Conservation (phyloP, 169 alveolate genomes). For the Plasmodium coatneyi region DNA sequence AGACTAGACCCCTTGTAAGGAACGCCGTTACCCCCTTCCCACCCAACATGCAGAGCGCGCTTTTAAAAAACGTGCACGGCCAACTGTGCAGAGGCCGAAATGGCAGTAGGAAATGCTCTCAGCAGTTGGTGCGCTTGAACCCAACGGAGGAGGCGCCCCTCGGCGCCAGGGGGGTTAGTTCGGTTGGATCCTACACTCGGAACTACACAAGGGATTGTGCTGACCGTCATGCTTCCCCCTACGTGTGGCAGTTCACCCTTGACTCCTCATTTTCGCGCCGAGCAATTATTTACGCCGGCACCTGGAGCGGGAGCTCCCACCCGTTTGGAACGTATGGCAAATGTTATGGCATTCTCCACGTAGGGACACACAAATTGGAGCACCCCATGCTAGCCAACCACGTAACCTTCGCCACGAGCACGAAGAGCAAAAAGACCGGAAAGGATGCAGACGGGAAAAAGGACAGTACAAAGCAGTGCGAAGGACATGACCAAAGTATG, state of each 20-base stretch:
- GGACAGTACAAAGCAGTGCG: neutral
- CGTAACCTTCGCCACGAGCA: neutral
- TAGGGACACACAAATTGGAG: neutral
- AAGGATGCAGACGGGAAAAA: neutral
- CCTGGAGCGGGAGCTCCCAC: neutral
- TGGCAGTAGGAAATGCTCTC: neutral
- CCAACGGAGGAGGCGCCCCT: neutral
- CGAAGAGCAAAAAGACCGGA: neutral
- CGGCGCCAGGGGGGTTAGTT: neutral
- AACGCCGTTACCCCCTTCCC: neutral
- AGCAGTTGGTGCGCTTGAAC: neutral
- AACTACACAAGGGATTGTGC: neutral
- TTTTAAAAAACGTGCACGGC: neutral
- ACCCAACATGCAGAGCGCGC: neutral
- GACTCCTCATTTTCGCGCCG: neutral
- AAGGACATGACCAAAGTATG: neutral
- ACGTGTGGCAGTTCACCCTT: neutral
- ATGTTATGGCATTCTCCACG: neutral
- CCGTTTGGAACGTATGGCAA: neutral
- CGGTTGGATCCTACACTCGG: neutral
- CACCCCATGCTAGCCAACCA: neutral
- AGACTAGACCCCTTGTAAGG: neutral
- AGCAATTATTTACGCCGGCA: neutral
- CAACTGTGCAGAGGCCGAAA: neutral
- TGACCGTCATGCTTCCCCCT: neutral